These are phyloP conservation scores for Phragmites australis DNA, from an alignment of 176 grass and related monocot species.

Conservation along the genomic window DNA sequence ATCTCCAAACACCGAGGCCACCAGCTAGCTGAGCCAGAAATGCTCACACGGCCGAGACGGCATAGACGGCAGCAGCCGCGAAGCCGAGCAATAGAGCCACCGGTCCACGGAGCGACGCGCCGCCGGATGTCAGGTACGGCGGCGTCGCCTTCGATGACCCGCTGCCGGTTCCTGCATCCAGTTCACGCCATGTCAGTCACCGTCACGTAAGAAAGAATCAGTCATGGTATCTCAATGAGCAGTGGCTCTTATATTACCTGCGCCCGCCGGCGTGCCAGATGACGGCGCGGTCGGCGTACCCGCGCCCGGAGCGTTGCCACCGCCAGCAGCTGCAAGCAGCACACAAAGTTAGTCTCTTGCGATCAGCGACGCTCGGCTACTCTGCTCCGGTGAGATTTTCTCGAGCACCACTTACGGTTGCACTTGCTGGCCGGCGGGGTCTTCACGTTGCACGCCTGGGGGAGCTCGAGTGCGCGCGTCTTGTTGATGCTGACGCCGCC, in stretches of 20 bases:
- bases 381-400: not conserved
- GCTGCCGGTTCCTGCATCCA: constrained; percentile 5
- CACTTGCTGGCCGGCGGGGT: constrained; percentile 76
- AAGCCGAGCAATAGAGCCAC: constrained; percentile 16
- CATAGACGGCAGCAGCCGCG: constrained; percentile 16
- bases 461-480: constrained; percentile 59
- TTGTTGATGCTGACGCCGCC: constrained; percentile 67
- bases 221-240: not conserved
- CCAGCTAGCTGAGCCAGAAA: not conserved
- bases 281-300: constrained; percentile 19
- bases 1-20: not conserved
- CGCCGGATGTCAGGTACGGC: constrained; percentile 34
- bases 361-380: no score
- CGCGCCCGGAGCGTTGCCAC: not conserved
- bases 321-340: constrained; percentile 19
- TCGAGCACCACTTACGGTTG: constrained; percentile 42
- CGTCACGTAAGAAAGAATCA: not conserved
- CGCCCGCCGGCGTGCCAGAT: not conserved
- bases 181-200: not conserved
- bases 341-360: not conserved
- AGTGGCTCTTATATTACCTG: not conserved
- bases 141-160: constrained; percentile 53
- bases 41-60: constrained; percentile 13
- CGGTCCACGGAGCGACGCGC: constrained; percentile 11
- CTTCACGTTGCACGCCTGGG: constrained; percentile 61